Percentiles rank a stretch among this genome's conserved stretches.
phyloP scores from a whole-genome alignment of 2,329 filamentous ascomycete species.

The Hypomyces perniciosus region DNA sequence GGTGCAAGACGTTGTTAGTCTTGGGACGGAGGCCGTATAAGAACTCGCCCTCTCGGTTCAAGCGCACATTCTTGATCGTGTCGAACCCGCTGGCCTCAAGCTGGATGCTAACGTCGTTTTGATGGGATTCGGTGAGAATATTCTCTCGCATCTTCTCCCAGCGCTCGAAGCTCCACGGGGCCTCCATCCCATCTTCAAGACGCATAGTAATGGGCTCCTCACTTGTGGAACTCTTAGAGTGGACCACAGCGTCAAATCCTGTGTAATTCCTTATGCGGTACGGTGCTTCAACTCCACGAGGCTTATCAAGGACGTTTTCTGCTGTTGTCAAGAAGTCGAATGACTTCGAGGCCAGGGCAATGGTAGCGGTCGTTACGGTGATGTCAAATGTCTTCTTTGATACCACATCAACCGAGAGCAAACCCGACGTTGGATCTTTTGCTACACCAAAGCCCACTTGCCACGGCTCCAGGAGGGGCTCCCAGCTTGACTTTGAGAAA shows the following conservation, averaged over 20 bases:
- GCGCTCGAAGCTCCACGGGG: conserved; percentile 94
- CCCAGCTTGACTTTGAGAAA: conserved; percentile 98
- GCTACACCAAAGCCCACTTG: conserved; percentile 85
- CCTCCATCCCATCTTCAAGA: conserved; percentile 82
- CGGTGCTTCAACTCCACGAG: conserved; percentile 82
- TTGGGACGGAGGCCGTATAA: conserved; percentile 85
- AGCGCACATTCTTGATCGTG: conserved; percentile 75
- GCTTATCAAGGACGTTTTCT: conserved; percentile 81
- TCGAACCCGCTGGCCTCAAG: conserved; percentile 95
- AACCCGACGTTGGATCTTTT: conserved; percentile 67
- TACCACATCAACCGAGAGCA: conserved; percentile 75
- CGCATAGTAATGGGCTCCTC: conserved; percentile 67
- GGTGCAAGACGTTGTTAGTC: conserved; percentile 77
- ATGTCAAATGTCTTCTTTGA: conserved; percentile 90
- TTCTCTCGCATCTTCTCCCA: conserved; percentile 95
- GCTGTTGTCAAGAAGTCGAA: conserved; percentile 86
- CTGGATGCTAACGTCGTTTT: conserved; percentile 72
- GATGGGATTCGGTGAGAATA: conserved; percentile 74
- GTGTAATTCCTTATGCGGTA: conserved; percentile 95
- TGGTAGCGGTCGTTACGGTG: conserved; percentile 87
- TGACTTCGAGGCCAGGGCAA: conserved; percentile 88
- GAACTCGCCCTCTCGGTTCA: conserved; percentile 91
- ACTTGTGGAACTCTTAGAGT: conserved; percentile 63
- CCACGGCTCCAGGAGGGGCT: conserved; percentile 94
- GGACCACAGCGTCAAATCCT: conserved; percentile 81